Conservation (phyloP, 306 rosid genomes). For the Acacia crassicarpa region DNA sequence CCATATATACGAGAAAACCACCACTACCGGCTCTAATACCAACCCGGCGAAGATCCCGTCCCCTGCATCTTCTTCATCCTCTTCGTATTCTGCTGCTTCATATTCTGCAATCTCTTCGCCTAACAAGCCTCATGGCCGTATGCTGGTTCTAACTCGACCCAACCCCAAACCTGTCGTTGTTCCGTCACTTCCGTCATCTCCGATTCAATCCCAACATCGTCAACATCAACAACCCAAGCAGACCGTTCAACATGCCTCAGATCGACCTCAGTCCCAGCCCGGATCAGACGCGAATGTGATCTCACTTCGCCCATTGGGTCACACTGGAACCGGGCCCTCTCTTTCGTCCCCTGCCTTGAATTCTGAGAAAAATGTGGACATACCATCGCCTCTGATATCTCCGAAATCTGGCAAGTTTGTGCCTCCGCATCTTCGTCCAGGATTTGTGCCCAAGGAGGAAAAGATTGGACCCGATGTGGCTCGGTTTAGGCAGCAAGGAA, state of each 20-base stretch:
- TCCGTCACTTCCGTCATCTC: constrained; percentile 21
- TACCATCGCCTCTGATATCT: constrained; percentile 21
- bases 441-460: constrained; percentile 61
- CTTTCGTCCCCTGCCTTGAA: constrained; percentile 31
- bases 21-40: constrained; percentile 26
- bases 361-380: constrained; percentile 41
- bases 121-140: constrained; percentile 72
- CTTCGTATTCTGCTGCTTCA: constrained; percentile 49
- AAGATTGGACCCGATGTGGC: constrained; percentile 36
- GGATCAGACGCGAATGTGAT: constrained; percentile 48
- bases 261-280: constrained; percentile 38
- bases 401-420: constrained; percentile 62
- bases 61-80: constrained; percentile 34
- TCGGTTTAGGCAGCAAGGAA: constrained; percentile 35
- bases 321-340: constrained; percentile 43
- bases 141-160: constrained; percentile 76
- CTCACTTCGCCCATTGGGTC: constrained; percentile 78
- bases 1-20: constrained; percentile 67
- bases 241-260: constrained; percentile 25
- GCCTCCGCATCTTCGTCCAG: constrained; percentile 86
- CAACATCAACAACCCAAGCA: constrained; percentile 19
- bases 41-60: constrained; percentile 35
- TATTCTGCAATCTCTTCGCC: constrained; percentile 69
- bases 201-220: neutral
- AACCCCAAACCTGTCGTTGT: constrained; percentile 43